Conservation (phyloP, 352 stramenopile genomes). For the Ophiocytium majus region DNA sequence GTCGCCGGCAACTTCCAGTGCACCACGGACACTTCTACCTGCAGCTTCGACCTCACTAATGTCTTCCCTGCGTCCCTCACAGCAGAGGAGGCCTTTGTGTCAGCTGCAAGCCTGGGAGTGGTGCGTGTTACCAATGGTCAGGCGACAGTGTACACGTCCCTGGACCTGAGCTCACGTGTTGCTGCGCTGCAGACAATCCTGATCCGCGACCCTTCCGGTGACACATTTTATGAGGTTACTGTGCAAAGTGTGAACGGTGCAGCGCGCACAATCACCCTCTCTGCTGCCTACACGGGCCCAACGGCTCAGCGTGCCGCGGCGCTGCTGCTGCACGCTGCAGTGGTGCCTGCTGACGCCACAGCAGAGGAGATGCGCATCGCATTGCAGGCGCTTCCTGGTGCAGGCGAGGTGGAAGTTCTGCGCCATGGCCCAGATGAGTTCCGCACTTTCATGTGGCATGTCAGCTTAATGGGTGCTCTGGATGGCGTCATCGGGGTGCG, state of each 20-base stretch:
- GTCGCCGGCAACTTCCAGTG: slow-evolving; percentile 59
- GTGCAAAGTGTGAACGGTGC: slow-evolving; percentile 25
- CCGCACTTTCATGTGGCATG: slow-evolving; percentile 57
- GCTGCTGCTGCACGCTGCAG: slow-evolving; percentile 58
- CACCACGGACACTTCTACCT: slow-evolving; percentile 52
- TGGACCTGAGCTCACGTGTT: slow-evolving; percentile 39
- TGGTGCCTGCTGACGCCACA: slow-evolving; percentile 61
- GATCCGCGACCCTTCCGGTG: slow-evolving; percentile 40
- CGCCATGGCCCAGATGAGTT: slow-evolving; percentile 65
- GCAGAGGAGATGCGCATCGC: slow-evolving; percentile 64
- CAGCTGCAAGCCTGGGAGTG: slow-evolving; percentile 36
- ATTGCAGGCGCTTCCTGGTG: slow-evolving; percentile 77
- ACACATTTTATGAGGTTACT: slow-evolving; percentile 21
- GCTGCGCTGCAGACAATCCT: slow-evolving; percentile 33
- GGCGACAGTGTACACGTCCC: slow-evolving; percentile 32
- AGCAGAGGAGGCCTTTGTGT: slow-evolving; percentile 36
- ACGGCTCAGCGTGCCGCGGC: slow-evolving; percentile 55
- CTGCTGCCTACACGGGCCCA: slow-evolving; percentile 32
- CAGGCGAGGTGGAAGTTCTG: slow-evolving; percentile 81
- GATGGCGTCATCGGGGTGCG: not conserved
- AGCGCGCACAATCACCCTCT: too few species aligned
- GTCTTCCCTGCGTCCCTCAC: slow-evolving; percentile 57
- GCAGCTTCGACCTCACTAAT: slow-evolving; percentile 58
- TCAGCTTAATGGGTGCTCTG: slow-evolving; percentile 23
- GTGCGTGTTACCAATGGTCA: slow-evolving; percentile 38